Percentiles rank a stretch among this genome's conserved stretches.
Evolutionary conservation across 83 land plant genomes (phyloP).

Genomic region (Picea engelmannii): DNA sequence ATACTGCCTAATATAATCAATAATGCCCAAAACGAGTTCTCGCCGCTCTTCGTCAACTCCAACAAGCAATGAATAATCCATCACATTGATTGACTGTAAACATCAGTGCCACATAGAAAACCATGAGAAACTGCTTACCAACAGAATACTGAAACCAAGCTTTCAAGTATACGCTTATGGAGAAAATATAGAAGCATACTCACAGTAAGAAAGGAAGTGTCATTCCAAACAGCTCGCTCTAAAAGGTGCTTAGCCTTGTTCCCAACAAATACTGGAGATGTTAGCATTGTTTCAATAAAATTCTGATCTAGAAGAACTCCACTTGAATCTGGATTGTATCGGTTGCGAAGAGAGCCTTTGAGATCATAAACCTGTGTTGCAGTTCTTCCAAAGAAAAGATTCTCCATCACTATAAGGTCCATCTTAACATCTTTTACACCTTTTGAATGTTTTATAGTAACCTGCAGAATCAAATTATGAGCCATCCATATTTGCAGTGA

Average conservation of each 20-base stretch:
- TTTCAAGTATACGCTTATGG: no score
- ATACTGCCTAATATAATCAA: conserved; percentile 95
- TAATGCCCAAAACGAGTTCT: conserved; percentile 91
- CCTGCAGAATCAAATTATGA: no score
- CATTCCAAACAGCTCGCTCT: conserved; percentile 99
- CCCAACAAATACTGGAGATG: conserved; percentile 92
- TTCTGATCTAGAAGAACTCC: conserved; percentile 97
- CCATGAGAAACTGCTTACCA: no score
- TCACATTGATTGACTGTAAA: conserved; percentile 79
- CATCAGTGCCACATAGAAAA: no score
- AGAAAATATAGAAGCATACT: no score
- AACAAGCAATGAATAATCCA: conserved; percentile 97
- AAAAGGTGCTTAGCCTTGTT: conserved; percentile 87
- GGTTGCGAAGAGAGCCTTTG: conserved; percentile 87
- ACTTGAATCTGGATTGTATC: conserved; percentile 87
- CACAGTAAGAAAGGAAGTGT: conserved; percentile 89
- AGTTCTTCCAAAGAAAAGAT: no score
- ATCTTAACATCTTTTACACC: no score
- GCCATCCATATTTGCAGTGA: no score
- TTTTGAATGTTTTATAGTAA: no score
- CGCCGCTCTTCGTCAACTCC: conserved; percentile 72
- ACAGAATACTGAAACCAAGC: no score
- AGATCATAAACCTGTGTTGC: conserved; percentile 86
- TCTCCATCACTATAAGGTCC: no score
- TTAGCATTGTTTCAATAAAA: conserved; percentile 90